Evolutionary conservation across 1,284 basidiomycete species (phyloP), one percentile per base, ranked within the genome.

Genomic region (Ceratobasidium sp.): DNA sequence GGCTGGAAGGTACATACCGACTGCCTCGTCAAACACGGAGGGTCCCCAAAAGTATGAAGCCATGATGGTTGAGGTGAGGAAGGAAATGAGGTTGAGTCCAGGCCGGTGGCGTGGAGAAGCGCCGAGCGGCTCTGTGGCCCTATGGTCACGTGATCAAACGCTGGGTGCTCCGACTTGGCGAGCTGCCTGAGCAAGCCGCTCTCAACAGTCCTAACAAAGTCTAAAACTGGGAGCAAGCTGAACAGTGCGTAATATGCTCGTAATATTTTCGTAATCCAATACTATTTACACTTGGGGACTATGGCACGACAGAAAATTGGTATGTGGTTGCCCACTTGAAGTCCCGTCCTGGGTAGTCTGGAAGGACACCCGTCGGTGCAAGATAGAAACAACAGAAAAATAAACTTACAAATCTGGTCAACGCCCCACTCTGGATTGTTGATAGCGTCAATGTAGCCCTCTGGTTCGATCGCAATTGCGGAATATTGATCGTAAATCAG

Each of bases 391-490:
- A 15, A 2, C 44, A 17, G 9, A 19, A 8, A 57, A 67, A 19
- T 19, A 19, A 25, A 83, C 86, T 80, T 79, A 80, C 84, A 87
- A 52, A 88, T 87, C 77, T 86, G 85, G 79, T 87, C 80, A 2
- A 86, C 81, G 3, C 83, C 82, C 80, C 85, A 86, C 74, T 86
- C 82, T 2, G 86, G 86, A 69, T 87, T 85, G 81, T 88, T 87
- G 69, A 88, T 86, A 8, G 84, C 87, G 79, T 87, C 88, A 29
- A 89, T 87, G 61, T 83, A 82, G 5, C 85, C 85, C 79, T 89
- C 85, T 66, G 85, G 86, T 80, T 89, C 88, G 46, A 89, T 83
- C 15, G 87, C 88, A n/a, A 88, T 76, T 75, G 86, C 87, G 1
- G 85, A 85, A 76, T 87, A 84, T 68, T 86, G 81, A 5, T 82